These are phyloP conservation scores for Russula sp. DNA, from an alignment of 768 basidiomycete species.

Conservation along the genomic window DNA sequence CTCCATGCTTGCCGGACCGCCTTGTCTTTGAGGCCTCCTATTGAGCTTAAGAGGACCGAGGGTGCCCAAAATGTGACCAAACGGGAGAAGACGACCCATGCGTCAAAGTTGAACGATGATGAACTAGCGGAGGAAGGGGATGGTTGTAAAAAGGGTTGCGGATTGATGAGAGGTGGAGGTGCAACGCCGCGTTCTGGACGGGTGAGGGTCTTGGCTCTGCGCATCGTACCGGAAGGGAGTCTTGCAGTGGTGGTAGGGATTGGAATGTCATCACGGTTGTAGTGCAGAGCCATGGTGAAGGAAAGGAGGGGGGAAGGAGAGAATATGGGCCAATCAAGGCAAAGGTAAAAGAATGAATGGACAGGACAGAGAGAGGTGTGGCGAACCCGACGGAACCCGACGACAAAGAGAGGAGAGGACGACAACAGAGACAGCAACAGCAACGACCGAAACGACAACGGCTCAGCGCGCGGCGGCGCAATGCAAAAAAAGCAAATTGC, in stretches of 20 bases:
- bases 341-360: slow-evolving; percentile 1
- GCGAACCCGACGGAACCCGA: not conserved
- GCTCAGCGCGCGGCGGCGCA: not conserved
- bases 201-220: slow-evolving; percentile 92
- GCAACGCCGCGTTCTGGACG: slow-evolving; percentile 93
- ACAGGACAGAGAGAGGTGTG: not conserved
- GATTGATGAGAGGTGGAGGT: slow-evolving; percentile 89
- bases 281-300: slow-evolving; percentile 13
- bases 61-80: slow-evolving; percentile 91
- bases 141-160: slow-evolving; percentile 43
- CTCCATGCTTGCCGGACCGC: slow-evolving; percentile 87
- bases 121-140: slow-evolving; percentile 34
- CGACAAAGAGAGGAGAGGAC: not conserved
- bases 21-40: slow-evolving; percentile 78
- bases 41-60: slow-evolving; percentile 55
- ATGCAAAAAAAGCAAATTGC: not conserved
- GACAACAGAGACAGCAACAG: not conserved
- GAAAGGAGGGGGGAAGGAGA: slow-evolving; percentile 13
- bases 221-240: slow-evolving; percentile 47
- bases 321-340: slow-evolving; percentile 19
- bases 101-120: slow-evolving; percentile 36
- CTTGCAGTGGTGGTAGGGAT: slow-evolving; percentile 18
- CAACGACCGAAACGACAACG: too few species aligned
- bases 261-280: slow-evolving; percentile 17
- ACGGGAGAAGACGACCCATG: slow-evolving; percentile 79